Evolutionary conservation across 2,329 filamentous ascomycete species (phyloP), one percentile per base, ranked within the genome.

Genomic region (Penicillium brasilianum): DNA sequence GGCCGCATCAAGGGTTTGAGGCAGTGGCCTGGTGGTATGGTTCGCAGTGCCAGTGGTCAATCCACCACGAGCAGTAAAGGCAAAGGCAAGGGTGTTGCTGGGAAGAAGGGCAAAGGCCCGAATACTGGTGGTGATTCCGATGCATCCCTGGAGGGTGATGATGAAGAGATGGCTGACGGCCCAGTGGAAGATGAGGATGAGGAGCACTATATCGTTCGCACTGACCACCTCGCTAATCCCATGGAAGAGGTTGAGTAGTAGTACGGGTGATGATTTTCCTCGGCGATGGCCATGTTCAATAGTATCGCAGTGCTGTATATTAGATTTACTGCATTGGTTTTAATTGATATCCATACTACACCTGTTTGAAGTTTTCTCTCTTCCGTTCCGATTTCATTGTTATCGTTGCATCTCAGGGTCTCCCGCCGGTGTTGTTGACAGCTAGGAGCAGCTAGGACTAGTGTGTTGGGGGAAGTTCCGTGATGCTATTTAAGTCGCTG

Each of bases 41-140:
- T 68, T 36, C 71, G 71, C n/a, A 75, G 66, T 52, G 58, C 61
- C 39, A 78, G 70, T 55, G 71, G 72, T 46, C 71, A 73, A 32
- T 74, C 70, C 18, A 69, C 54, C 6, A 65, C 63, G 11, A 71
- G 62, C 59, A 70, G 67, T 53, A 74, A 75, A 56, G 66, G 69
- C 54, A 69, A 72, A 57, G 69, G 72, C 48, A 68, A 73, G 58
- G 64, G 63, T 34, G 60, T 61, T 36, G 57, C 58, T 16, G 60
- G 61, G 13, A 70, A 72, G 53, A 76, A 81, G 61, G 75, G 74
- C 20, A 81, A 80, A 65, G 67, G 76, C 16, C 75, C 76, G 14
- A 66, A 71, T 28, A 74, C 68, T 51, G 74, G 72, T 20, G 71
- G 61, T 6, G 72, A 75, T 51, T 72, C 72, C 1, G 74, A 77